A percentile compares a stretch with the other conserved stretches of the same genome.
Conservation (phyloP, 495 filamentous ascomycete genomes). For the Hypoxylon lienhwacheense region DNA sequence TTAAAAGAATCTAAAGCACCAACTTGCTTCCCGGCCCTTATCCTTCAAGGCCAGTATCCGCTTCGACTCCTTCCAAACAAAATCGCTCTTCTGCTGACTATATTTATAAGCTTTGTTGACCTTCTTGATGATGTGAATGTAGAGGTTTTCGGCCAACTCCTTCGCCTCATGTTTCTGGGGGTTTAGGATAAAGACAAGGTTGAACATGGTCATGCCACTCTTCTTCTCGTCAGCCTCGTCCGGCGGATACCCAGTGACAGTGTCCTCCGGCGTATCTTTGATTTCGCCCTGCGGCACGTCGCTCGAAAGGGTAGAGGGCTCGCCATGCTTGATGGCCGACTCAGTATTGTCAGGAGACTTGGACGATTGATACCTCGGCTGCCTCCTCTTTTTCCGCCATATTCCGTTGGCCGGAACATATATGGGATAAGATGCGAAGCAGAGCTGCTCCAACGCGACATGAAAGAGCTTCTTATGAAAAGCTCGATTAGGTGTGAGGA, state of each 20-base stretch:
- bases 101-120: constrained; percentile 86
- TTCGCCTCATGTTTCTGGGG: constrained; percentile 76
- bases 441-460: constrained; percentile 77
- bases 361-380: constrained; percentile 40
- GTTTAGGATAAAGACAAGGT: constrained; percentile 88
- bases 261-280: constrained; percentile 45
- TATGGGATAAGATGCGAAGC: constrained; percentile 84
- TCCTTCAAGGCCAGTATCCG: constrained; percentile 75
- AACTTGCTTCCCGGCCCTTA: constrained; percentile 75
- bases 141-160: constrained; percentile 74
- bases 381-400: constrained; percentile 83
- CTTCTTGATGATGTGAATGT: constrained; percentile 84
- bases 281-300: constrained; percentile 43
- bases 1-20: constrained; percentile 28
- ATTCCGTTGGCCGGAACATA: constrained; percentile 82
- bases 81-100: constrained; percentile 82
- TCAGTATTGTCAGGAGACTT: constrained; percentile 37
- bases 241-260: constrained; percentile 39
- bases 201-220: constrained; percentile 88
- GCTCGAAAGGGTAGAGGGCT: constrained; percentile 12
- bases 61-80: constrained; percentile 85
- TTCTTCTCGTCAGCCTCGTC: constrained; percentile 59
- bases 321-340: constrained; percentile 22
- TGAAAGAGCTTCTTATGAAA: constrained; percentile 89
- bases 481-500: constrained; percentile 76